phyloP scores from a whole-genome alignment of 805 yeast genomes.

The Kuraishia piskuri region DNA sequence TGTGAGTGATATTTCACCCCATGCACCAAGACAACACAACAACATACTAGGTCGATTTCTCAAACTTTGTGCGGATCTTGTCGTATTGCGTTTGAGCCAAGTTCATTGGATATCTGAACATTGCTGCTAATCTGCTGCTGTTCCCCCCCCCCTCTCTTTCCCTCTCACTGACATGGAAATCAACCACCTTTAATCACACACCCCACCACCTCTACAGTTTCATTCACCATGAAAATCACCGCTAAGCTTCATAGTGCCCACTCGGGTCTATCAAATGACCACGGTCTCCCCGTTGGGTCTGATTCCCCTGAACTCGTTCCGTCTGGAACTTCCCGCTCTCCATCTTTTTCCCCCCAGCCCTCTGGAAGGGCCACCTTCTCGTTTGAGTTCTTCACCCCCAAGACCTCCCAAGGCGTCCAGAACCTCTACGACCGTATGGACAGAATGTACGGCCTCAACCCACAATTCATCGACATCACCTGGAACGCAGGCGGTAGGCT shows the following conservation, averaged over 20 bases:
- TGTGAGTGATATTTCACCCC: no score
- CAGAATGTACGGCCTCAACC: constrained; percentile 87
- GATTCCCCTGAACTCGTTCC: no score
- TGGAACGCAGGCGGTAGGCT: constrained; percentile 98
- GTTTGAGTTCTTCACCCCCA: constrained; percentile 95
- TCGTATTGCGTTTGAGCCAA: no score
- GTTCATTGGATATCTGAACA: no score
- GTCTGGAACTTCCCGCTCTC: no score
- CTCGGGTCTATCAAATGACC: constrained; percentile 6
- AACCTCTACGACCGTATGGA: constrained; percentile 96
- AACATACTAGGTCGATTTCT: no score
- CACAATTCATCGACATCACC: constrained; percentile 89
- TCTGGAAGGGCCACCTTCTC: constrained; percentile 61
- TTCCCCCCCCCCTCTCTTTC: no score
- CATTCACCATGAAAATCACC: constrained; percentile 32
- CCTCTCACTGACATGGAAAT: not conserved
- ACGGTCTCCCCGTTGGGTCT: constrained; percentile 1
- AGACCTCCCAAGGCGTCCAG: constrained; percentile 94
- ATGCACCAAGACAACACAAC: no score
- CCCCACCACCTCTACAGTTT: not conserved
- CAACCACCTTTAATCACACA: not conserved
- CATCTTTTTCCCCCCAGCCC: not conserved
- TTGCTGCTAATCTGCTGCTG: no score
- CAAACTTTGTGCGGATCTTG: no score
- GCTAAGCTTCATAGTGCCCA: constrained; percentile 35